Percentiles rank a stretch among this genome's conserved stretches.
phyloP scores from a whole-genome alignment of 805 yeast species.

The Cyberlindnera galapagoensis region DNA sequence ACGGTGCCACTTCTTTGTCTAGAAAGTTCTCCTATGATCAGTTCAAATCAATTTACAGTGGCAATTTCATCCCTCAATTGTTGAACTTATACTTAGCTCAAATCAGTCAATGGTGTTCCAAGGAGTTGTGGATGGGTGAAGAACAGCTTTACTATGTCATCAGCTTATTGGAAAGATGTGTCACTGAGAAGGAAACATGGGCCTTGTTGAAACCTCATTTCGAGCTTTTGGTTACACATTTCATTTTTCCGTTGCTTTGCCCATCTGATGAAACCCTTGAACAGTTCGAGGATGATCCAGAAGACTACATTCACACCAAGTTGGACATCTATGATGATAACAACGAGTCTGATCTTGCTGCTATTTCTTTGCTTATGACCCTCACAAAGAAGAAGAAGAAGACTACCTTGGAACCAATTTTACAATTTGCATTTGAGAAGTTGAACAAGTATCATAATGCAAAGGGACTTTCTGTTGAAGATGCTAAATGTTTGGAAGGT shows the following conservation, averaged over 20 bases:
- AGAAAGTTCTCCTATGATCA: slow-evolving; percentile 49
- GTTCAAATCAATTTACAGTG: slow-evolving; percentile 49
- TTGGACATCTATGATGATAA: slow-evolving; percentile 60
- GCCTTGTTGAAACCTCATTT: slow-evolving; percentile 55
- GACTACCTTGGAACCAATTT: slow-evolving; percentile 50
- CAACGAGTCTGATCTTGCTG: slow-evolving; percentile 71
- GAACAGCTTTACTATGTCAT: slow-evolving; percentile 61
- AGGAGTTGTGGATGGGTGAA: slow-evolving; percentile 61
- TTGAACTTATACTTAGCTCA: slow-evolving; percentile 56
- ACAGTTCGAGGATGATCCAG: slow-evolving; percentile 79
- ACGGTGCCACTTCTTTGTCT: slow-evolving; percentile 45
- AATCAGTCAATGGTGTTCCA: slow-evolving; percentile 67
- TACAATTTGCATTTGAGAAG: slow-evolving; percentile 51
- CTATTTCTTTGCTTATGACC: slow-evolving; percentile 64
- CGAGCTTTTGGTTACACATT: slow-evolving; percentile 57
- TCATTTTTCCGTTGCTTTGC: slow-evolving; percentile 70
- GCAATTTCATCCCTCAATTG: slow-evolving; percentile 67
- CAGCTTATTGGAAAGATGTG: slow-evolving; percentile 54
- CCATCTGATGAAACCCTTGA: slow-evolving; percentile 65
- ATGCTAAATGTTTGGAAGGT: slow-evolving; percentile 70
- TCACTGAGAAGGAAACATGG: slow-evolving; percentile 61
- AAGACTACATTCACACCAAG: slow-evolving; percentile 72
- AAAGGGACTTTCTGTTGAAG: slow-evolving; percentile 30
- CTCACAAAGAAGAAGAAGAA: slow-evolving; percentile 64
- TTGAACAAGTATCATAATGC: slow-evolving; percentile 32